Base-by-base conservation (phyloP, 2,329 filamentous ascomycete genomes). In the Cucurbitaria berberidis region DNA sequence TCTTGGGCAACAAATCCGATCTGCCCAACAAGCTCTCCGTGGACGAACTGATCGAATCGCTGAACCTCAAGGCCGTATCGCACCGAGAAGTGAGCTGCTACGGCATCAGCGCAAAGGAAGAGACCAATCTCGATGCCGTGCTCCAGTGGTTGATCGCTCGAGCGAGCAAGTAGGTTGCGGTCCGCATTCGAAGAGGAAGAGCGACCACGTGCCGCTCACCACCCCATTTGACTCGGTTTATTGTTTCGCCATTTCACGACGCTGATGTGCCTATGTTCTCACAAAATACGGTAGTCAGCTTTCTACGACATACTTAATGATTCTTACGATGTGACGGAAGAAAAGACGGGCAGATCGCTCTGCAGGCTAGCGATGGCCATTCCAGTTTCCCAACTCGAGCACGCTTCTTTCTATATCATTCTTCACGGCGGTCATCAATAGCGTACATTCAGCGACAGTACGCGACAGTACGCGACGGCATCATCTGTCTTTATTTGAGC, bases 61-160 rank as follows among this genome's bases (percentile, higher is more conserved):
- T 99, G 77, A 88, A 96, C 67, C 84, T 99, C 52, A 96, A 95
- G 75, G 86, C 86, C 64, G 92, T 99, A 74, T 89, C 88, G 55
- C 89, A 91, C 69, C 90, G 95, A 49, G 95, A 99, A 77, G 93
- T 99, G 66, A 96, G 91, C 79, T 98, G 95, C 79, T 99, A 99
- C 77, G 93, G 93, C 57, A 97, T 99, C 79, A 97, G 93, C 75
- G 95, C 93, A 56, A 98, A 98, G 77, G 93, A 98, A 75, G 95
- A 99, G 79, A 99, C 93, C 52, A 99, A 99, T 78, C 86, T 99
- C 62, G 93, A 99, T 72, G 95, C 93, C 6, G 95, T 99, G 46
- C 82, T 99, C 68, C 90, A 96, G 74, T 99, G 95, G 90, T 82
- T 99, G 74, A 93, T 99, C 76, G 93, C 92, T 64, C 89, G 90